These are phyloP conservation scores for Sophora flavescens DNA, from an alignment of 306 rosid genomes.

Conservation along the genomic window DNA sequence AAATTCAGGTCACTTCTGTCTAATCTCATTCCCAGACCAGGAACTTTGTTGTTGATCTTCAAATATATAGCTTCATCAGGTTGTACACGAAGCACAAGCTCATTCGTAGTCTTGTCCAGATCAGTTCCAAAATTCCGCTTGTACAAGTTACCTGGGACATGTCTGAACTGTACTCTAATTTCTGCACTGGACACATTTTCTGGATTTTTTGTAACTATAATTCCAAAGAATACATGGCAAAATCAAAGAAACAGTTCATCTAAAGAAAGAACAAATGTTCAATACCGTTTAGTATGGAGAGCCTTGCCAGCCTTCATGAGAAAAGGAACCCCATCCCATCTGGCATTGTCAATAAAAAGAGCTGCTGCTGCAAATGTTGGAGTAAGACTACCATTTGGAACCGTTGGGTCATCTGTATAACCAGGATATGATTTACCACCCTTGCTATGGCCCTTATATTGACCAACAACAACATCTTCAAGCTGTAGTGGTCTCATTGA, in stretches of 20 bases:
- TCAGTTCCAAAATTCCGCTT: constrained; percentile 87
- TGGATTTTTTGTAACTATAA: constrained; percentile 26
- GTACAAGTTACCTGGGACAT: constrained; percentile 95
- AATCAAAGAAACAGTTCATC: neutral
- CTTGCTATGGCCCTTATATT: constrained; percentile 89
- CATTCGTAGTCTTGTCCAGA: constrained; percentile 91
- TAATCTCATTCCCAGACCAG: constrained; percentile 97
- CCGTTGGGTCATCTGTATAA: constrained; percentile 84
- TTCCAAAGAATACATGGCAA: constrained; percentile 33
- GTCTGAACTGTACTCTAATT: constrained; percentile 97
- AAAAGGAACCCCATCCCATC: constrained; percentile 99
- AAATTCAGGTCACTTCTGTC: constrained; percentile 93
- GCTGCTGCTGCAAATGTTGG: constrained; percentile 99
- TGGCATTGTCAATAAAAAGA: constrained; percentile 86
- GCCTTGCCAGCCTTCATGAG: constrained; percentile 99
- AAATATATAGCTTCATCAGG: constrained; percentile 95
- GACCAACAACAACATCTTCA: constrained; percentile 93
- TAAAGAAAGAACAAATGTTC: constrained; percentile 19
- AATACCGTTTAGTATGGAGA: constrained; percentile 83
- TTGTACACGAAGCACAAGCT: constrained; percentile 97
- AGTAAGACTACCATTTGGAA: constrained; percentile 82
- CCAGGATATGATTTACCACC: constrained; percentile 78
- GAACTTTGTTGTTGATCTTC: constrained; percentile 97
- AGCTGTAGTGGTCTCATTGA: constrained; percentile 84
- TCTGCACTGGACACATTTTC: constrained; percentile 80